Percentiles rank a stretch among this genome's conserved stretches.
These are phyloP conservation scores for Stachybotrys chartarum DNA, from an alignment of 2,329 filamentous ascomycete genomes.

Conservation along the genomic window DNA sequence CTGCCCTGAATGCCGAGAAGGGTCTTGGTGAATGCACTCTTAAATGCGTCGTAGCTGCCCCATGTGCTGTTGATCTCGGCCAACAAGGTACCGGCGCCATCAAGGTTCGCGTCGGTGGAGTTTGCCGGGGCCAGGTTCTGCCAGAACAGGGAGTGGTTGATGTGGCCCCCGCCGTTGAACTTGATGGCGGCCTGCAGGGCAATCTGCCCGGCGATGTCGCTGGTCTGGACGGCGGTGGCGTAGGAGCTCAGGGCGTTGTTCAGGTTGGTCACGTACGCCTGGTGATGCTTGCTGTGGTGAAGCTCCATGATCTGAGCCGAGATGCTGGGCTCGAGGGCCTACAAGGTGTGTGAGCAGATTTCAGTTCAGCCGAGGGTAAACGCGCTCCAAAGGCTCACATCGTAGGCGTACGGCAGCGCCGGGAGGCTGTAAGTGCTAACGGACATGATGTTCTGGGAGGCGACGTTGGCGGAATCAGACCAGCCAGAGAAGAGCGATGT, in stretches of 20 bases:
- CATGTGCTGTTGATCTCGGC: constrained; percentile 58
- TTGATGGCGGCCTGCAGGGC: constrained; percentile 65
- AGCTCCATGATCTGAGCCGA: constrained; percentile 75
- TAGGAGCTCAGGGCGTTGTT: constrained; percentile 60
- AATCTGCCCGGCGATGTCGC: constrained; percentile 58
- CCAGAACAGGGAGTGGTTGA: constrained; percentile 94
- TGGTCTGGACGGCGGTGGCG: constrained; percentile 43
- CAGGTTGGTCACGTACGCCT: constrained; percentile 70
- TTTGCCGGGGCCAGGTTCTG: constrained; percentile 63
- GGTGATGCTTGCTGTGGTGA: constrained; percentile 73
- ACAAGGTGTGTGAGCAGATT: neutral
- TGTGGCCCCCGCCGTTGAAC: constrained; percentile 87
- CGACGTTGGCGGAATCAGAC: constrained; percentile 1
- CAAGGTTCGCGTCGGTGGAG: constrained; percentile 48
- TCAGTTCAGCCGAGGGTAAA: too few relatives aligned
- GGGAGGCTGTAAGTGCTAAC: constrained; percentile 51
- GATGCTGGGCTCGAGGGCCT: constrained; percentile 69
- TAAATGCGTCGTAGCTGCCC: constrained; percentile 61
- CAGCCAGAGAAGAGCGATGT: constrained; percentile 2
- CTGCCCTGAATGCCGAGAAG: constrained; percentile 72
- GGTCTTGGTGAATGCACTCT: constrained; percentile 55
- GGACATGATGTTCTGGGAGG: constrained; percentile 22
- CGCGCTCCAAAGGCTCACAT: constrained; percentile 42
- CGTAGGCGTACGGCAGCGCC: constrained; percentile 59
- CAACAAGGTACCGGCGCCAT: constrained; percentile 49